phyloP scores from a whole-genome alignment of 306 rosid species.

The Vachellia pachyceras region DNA sequence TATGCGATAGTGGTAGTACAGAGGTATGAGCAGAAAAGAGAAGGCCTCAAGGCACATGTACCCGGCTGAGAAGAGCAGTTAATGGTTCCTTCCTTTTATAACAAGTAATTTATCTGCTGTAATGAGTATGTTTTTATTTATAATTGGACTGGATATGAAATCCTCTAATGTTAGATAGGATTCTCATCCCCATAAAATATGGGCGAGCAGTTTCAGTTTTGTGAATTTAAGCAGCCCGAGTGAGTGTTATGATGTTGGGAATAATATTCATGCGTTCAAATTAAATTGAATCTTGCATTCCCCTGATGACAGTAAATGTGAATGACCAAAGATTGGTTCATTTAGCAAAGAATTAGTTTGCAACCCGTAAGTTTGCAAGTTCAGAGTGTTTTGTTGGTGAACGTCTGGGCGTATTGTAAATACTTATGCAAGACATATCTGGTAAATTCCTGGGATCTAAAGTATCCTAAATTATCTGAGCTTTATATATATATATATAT shows the following conservation, averaged over 20 bases:
- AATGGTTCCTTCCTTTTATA: neutral
- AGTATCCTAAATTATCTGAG: too few relatives aligned
- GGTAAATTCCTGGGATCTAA: too few relatives aligned
- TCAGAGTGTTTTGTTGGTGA: too few relatives aligned
- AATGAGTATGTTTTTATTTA: neutral
- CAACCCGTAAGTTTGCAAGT: too few relatives aligned
- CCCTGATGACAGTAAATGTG: neutral
- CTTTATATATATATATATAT: too few relatives aligned
- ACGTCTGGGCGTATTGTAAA: too few relatives aligned
- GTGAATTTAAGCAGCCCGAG: slow-evolving; percentile 4
- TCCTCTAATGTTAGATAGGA: neutral
- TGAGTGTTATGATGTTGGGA: slow-evolving; percentile 5
- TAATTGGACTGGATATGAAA: neutral
- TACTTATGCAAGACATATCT: too few relatives aligned
- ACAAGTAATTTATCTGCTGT: neutral
- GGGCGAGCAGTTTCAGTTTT: neutral
- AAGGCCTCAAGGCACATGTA: neutral
- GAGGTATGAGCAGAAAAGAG: too few relatives aligned
- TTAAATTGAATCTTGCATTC: neutral
- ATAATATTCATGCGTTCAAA: neutral
- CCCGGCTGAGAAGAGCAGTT: slow-evolving; percentile 27
- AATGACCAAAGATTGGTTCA: neutral
- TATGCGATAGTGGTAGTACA: too few relatives aligned
- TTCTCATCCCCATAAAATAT: slow-evolving; percentile 14
- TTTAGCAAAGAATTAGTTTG: too few relatives aligned